Percentiles rank a stretch among this genome's conserved stretches.
phyloP scores from a whole-genome alignment of 179 eudicot genomes.

The Patellifolia procumbens region DNA sequence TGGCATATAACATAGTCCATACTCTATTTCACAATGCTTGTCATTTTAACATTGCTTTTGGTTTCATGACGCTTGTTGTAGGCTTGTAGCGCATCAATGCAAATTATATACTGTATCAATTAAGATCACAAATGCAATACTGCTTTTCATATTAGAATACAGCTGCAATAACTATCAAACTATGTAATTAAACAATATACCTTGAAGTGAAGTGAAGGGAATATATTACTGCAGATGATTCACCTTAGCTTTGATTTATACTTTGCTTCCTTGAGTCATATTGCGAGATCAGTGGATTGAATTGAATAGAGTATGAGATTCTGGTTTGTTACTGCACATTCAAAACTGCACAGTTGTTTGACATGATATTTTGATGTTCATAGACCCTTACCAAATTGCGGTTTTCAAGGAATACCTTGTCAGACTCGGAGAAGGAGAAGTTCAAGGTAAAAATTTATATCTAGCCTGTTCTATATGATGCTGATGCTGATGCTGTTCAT shows the following conservation, averaged over 20 bases:
- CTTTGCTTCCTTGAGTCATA: background rate
- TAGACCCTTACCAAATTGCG: conserved; percentile 95
- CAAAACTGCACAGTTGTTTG: background rate
- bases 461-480: conserved; percentile 1
- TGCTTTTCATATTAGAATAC: too few species aligned
- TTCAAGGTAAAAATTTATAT: conserved; percentile 53
- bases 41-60: too few species aligned
- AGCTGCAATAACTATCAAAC: too few species aligned
- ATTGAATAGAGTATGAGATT: background rate
- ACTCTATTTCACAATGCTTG: too few species aligned
- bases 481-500: background rate
- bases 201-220: too few species aligned
- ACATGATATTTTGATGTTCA: conserved; percentile 18
- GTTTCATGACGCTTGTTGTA: too few species aligned
- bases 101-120: too few species aligned
- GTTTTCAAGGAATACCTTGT: conserved; percentile 72
- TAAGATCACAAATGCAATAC: too few species aligned
- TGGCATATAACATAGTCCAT: too few species aligned
- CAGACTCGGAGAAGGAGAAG: conserved; percentile 59
- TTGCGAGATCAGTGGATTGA: background rate
- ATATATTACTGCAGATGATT: too few species aligned
- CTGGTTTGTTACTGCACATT: background rate
- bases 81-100: too few species aligned
- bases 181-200: too few species aligned
- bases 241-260: background rate